Percentiles rank a stretch among this genome's conserved stretches.
These are phyloP conservation scores for Dactylellina parvicollis DNA, from an alignment of 2,329 filamentous ascomycete species.

Conservation along the genomic window DNA sequence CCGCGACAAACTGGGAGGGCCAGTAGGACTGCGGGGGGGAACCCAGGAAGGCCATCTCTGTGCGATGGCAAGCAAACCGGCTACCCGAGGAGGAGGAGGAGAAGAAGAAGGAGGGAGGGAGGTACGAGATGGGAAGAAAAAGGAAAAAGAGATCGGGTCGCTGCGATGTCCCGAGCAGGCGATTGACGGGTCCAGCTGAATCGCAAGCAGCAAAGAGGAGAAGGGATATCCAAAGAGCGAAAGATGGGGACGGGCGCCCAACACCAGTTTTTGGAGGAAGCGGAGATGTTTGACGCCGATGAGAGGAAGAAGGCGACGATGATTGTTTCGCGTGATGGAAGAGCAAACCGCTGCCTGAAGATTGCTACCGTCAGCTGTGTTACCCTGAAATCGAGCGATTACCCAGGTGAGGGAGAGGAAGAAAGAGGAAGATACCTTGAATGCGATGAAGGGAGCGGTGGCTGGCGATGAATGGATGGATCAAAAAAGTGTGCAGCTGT, in stretches of 20 bases:
- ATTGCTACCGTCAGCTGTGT: too few species aligned
- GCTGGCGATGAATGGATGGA: background rate
- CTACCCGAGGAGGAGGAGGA: slow-evolving; percentile 3
- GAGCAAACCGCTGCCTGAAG: slow-evolving; percentile 1
- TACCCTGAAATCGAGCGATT: too few species aligned
- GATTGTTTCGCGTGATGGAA: slow-evolving; percentile 17
- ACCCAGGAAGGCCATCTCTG: slow-evolving; percentile 50
- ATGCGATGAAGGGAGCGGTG: background rate
- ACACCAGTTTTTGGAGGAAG: background rate
- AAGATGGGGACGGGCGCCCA: background rate
- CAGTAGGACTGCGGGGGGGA: slow-evolving; percentile 51
- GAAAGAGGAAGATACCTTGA: background rate
- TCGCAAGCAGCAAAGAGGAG: background rate
- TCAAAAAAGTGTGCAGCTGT: slow-evolving; percentile 8
- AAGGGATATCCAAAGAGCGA: background rate
- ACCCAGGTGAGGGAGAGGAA: background rate
- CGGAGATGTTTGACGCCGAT: slow-evolving; percentile 37
- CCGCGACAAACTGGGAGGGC: slow-evolving; percentile 49
- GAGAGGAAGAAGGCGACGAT: background rate
- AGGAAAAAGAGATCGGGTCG: slow-evolving; percentile 11
- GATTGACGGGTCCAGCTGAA: too few species aligned
- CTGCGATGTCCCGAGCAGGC: slow-evolving; percentile 14
- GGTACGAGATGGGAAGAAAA: slow-evolving; percentile 1
- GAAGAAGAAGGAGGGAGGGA: background rate
- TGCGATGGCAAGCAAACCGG: slow-evolving; percentile 26